phyloP scores from a whole-genome alignment of 208 protist species.

The Trypanosoma grayi region DNA sequence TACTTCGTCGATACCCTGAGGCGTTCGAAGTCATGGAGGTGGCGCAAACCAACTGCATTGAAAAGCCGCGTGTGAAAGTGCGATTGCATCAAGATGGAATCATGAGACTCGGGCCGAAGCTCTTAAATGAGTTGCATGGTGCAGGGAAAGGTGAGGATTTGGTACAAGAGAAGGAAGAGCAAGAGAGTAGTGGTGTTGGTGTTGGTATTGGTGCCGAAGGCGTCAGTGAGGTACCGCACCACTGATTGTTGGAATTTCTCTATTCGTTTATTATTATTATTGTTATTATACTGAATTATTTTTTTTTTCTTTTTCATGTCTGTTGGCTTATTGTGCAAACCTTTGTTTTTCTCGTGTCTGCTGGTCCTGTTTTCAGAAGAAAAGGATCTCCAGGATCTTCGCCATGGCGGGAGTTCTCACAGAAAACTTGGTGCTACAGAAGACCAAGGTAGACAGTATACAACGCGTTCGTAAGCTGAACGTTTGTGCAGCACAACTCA shows the following conservation, averaged over 20 bases:
- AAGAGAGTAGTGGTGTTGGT: neutral
- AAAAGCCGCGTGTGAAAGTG: neutral
- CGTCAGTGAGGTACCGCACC: no score
- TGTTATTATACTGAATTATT: slow-evolving; percentile 22
- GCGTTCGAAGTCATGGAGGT: slow-evolving; percentile 16
- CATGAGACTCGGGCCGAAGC: slow-evolving; percentile 6
- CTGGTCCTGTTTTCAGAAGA: no score
- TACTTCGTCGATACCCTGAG: slow-evolving; percentile 20
- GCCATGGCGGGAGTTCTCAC: slow-evolving; percentile 82
- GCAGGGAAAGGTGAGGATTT: neutral
- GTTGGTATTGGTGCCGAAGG: neutral
- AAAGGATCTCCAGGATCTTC: neutral
- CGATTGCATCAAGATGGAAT: slow-evolving; percentile 12
- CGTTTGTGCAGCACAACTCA: slow-evolving; percentile 78
- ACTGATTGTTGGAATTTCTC: neutral
- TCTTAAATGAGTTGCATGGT: slow-evolving; percentile 12
- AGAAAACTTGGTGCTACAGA: slow-evolving; percentile 75
- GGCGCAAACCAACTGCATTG: neutral
- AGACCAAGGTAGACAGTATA: slow-evolving; percentile 81
- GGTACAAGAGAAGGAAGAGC: neutral
- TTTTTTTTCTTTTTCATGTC: slow-evolving; percentile 19
- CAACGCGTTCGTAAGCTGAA: slow-evolving; percentile 81
- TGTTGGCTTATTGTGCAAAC: neutral
- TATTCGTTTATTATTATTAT: slow-evolving; percentile 20
- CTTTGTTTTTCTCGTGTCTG: slow-evolving; percentile 19